Base-by-base conservation (phyloP, 2,329 filamentous ascomycete species). In the Pseudocercospora musae region DNA sequence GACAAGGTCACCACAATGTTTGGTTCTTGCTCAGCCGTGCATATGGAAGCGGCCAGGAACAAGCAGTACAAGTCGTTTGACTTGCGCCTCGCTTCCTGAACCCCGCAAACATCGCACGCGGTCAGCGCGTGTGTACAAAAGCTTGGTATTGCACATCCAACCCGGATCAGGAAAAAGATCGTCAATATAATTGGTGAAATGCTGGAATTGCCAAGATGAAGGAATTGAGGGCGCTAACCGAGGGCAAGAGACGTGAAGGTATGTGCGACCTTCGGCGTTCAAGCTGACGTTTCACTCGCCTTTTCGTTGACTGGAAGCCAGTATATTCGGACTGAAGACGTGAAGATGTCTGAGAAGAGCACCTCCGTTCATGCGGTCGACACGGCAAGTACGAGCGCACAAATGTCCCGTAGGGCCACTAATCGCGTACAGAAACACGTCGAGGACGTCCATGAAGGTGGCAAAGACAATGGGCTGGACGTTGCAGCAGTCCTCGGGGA, bases 381-480 rank as follows among this genome's bases (percentile, higher is more conserved):
- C 2, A 20, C 4, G 4, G 57, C 53, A 18, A 50, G 46, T n/a
- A 3, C 29, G 9, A 23, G 20, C 33, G 18, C 52, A n/a, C n/a
- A 13, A 11, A 57, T n/a, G 13, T 46, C 37, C 3, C 2, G 27
- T 10, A 4, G 42, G 27, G 23, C 49, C 20, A 18, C n/a, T 54
- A 15, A 59, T 11, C 4, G n/a, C 25, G 2, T 6, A 0, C 33
- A 59, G 58, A 64, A 64, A 56, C 58, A 64, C 46, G 20, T 61
- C 53, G 62, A 64, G 37, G 10, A 50, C 40, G 2, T 57, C 25
- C 58, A 55, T 23, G 15, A 61, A 18, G 44, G 46, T n/a, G 59
- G 59, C 21, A 62, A 62, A 58, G 59, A 62, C 21, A 21, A 54
- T 25, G 59, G 59, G n/a, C 27, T 58, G 50, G 50, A 62, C 46